phyloP scores from a whole-genome alignment of 306 rosid genomes.

The Quercus variabilis region DNA sequence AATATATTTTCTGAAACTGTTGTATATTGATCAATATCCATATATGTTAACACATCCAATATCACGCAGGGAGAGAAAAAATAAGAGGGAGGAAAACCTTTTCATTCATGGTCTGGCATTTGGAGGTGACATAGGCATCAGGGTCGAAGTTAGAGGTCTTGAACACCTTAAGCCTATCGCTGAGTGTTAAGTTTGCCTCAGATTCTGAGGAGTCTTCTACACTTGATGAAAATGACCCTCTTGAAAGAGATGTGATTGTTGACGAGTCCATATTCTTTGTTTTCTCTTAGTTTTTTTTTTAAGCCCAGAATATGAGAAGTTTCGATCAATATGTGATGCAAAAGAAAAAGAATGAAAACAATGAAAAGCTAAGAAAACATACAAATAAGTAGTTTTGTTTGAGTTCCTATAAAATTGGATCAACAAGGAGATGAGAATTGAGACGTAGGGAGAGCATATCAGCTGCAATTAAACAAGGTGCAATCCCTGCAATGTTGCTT shows the following conservation, averaged over 20 bases:
- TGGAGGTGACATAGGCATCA: conserved; percentile 56
- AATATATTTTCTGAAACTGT: no score
- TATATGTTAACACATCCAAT: no score
- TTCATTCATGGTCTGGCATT: conserved; percentile 72
- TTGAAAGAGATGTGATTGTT: conserved; percentile 28
- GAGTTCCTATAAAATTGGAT: neutral
- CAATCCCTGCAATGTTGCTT: no score
- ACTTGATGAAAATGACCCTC: conserved; percentile 52
- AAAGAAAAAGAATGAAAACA: conserved; percentile 1
- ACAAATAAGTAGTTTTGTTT: neutral
- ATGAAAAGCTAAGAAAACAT: neutral
- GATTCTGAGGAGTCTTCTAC: conserved; percentile 48
- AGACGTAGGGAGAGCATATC: no score
- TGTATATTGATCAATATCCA: no score
- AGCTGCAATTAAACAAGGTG: no score
- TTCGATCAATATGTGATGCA: neutral
- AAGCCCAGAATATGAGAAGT: neutral
- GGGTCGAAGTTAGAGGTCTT: conserved; percentile 65
- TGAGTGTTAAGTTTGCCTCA: conserved; percentile 61
- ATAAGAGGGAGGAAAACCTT: conserved; percentile 39
- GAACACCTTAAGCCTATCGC: conserved; percentile 64
- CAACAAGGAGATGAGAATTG: no score
- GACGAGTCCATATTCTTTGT: conserved; percentile 32
- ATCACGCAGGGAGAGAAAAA: neutral
- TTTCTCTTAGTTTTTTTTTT: neutral